A percentile compares a stretch with the other conserved stretches of the same genome.
Evolutionary conservation across 805 yeast species (phyloP).

Genomic region (Starmerella ratchasimensis): DNA sequence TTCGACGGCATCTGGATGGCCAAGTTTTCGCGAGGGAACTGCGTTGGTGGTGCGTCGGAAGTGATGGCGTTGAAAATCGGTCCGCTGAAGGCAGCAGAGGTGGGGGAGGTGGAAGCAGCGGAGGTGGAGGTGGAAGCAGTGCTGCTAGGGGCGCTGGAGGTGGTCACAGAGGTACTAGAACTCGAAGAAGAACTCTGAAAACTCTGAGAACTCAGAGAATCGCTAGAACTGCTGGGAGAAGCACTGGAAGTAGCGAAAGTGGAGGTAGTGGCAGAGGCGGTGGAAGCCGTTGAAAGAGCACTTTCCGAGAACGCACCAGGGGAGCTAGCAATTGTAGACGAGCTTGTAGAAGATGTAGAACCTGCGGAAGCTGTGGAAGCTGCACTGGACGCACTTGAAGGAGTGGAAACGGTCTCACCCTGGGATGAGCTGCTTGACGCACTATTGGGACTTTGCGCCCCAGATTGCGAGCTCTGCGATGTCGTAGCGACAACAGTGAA

Average conservation of each 20-base stretch:
- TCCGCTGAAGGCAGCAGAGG: constrained; percentile 22
- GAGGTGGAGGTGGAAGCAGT: not conserved
- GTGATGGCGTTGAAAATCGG: constrained; percentile 39
- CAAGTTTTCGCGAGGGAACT: constrained; percentile 35
- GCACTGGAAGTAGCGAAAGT: not conserved
- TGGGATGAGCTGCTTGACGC: not conserved
- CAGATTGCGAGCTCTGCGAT: constrained; percentile 1
- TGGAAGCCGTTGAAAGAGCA: not conserved
- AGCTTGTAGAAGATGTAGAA: not conserved
- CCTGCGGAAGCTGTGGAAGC: not conserved
- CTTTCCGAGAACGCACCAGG: constrained; percentile 1
- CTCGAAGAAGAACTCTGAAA: not conserved
- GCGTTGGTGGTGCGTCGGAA: constrained; percentile 33
- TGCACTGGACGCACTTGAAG: not conserved
- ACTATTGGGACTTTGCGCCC: not conserved
- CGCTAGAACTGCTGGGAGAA: not conserved
- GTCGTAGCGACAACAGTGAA: constrained; percentile 7
- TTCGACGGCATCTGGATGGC: constrained; percentile 36
- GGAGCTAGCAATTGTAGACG: not conserved
- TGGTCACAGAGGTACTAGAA: not conserved
- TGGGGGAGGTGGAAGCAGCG: constrained; percentile 6
- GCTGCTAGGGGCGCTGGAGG: constrained; percentile 1
- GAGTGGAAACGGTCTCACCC: too few species aligned
- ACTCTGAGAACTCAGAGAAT: not conserved
- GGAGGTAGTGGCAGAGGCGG: not conserved